Evolutionary conservation across 2,329 filamentous ascomycete species (phyloP).

Genomic region (Monosporascus cannonballus): DNA sequence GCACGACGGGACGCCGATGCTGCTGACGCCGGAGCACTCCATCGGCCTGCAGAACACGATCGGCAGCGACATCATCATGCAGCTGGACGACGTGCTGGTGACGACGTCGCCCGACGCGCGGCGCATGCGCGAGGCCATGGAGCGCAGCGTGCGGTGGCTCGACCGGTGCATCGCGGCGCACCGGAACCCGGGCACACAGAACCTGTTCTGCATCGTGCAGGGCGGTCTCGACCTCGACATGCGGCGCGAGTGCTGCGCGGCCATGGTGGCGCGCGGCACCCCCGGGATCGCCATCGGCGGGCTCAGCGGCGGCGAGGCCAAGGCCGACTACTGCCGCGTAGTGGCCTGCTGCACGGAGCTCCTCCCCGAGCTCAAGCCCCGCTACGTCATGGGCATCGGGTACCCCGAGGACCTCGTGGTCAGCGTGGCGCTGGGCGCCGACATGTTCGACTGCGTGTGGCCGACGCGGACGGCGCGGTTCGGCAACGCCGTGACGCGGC

Average conservation of each 20-base stretch:
- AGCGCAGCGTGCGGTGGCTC: constrained; percentile 89
- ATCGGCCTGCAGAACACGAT: constrained; percentile 95
- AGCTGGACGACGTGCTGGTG: constrained; percentile 94
- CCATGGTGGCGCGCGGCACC: constrained; percentile 87
- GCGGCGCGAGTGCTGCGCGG: constrained; percentile 72
- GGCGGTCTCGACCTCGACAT: constrained; percentile 86
- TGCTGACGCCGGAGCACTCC: constrained; percentile 94
- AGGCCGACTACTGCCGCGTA: constrained; percentile 85
- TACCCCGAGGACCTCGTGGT: constrained; percentile 96
- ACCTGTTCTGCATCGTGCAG: constrained; percentile 98
- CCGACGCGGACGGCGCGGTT: constrained; percentile 93
- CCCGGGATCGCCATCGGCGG: constrained; percentile 96
- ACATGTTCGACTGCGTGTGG: constrained; percentile 99
- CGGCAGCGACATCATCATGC: constrained; percentile 98
- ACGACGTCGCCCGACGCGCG: constrained; percentile 86
- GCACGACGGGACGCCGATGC: constrained; percentile 92
- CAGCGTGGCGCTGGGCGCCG: constrained; percentile 85
- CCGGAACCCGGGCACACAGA: constrained; percentile 74
- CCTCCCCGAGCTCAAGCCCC: constrained; percentile 85
- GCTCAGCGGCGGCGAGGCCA: constrained; percentile 89
- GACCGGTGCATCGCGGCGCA: constrained; percentile 92
- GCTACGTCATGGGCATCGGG: constrained; percentile 98
- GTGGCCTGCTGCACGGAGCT: constrained; percentile 79
- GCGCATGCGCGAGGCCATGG: constrained; percentile 92
- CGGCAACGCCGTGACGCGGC: constrained; percentile 81